phyloP scores from a whole-genome alignment of 306 rosid genomes.

The Cucumis melo region DNA sequence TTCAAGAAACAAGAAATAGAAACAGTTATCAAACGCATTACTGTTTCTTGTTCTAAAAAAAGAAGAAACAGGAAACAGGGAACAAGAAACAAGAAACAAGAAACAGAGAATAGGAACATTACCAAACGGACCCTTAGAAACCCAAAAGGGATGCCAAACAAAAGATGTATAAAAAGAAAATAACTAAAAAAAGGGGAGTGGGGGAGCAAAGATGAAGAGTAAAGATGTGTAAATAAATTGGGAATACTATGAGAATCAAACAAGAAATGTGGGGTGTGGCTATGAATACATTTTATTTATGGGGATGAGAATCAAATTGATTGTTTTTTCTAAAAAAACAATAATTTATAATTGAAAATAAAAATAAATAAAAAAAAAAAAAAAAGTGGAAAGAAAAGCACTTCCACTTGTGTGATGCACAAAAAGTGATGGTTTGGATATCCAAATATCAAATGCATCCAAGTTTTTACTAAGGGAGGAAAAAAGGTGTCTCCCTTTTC shows the following conservation, averaged over 20 bases:
- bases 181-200: not conserved
- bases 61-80: too few relatives aligned
- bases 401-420: constrained; percentile 6
- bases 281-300: not conserved
- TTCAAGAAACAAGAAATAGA: too few relatives aligned
- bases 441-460: constrained; percentile 10
- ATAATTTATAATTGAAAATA: too few relatives aligned
- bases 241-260: not conserved
- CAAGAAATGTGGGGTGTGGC: not conserved
- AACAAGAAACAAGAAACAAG: too few relatives aligned
- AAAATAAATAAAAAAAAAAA: not conserved
- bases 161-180: not conserved
- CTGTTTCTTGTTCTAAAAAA: too few relatives aligned
- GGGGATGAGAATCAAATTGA: not conserved
- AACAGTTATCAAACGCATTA: too few relatives aligned
- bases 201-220: not conserved
- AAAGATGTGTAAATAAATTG: not conserved
- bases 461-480: not conserved
- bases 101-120: too few relatives aligned
- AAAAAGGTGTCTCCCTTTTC: not conserved
- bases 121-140: too few relatives aligned
- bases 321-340: too few relatives aligned
- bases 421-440: constrained; percentile 11
- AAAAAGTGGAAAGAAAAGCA: not conserved
- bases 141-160: not conserved